Conservation (phyloP, 2,329 filamentous ascomycete genomes). For the Colletotrichum navitas region DNA sequence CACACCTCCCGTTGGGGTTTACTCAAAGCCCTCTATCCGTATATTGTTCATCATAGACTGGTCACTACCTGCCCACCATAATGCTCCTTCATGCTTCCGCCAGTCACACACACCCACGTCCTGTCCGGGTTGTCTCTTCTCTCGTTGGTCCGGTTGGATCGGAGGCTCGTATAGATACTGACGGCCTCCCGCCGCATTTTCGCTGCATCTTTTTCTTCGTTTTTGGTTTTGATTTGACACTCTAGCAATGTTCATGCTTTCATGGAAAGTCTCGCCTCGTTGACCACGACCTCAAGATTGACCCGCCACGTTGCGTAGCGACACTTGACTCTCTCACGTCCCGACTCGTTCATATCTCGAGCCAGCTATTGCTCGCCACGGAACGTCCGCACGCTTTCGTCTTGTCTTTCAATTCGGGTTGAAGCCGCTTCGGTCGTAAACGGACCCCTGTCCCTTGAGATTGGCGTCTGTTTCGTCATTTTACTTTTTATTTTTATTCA, state of each 20-base stretch:
- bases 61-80: constrained; percentile 18
- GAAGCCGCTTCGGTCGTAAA: background rate
- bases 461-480: background rate
- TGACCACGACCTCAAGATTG: constrained; percentile 7
- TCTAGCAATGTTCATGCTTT: constrained; percentile 10
- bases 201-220: background rate
- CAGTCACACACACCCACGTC: constrained; percentile 10
- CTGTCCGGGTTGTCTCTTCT: constrained; percentile 12
- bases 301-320: background rate
- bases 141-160: constrained; percentile 21
- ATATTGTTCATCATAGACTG: constrained; percentile 26
- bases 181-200: constrained; percentile 29
- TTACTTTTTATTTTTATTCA: background rate
- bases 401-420: background rate
- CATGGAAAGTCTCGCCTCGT: constrained; percentile 8
- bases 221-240: background rate
- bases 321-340: background rate
- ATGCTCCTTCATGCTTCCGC: constrained; percentile 4
- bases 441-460: background rate
- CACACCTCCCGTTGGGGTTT: background rate
- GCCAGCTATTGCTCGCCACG: background rate
- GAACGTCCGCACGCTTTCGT: background rate
- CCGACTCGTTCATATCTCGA: background rate
- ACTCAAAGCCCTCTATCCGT: background rate
- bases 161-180: constrained; percentile 39